Evolutionary conservation across 1,139 yeast species (phyloP).

Genomic region (Trichomonascaceae sp.): DNA sequence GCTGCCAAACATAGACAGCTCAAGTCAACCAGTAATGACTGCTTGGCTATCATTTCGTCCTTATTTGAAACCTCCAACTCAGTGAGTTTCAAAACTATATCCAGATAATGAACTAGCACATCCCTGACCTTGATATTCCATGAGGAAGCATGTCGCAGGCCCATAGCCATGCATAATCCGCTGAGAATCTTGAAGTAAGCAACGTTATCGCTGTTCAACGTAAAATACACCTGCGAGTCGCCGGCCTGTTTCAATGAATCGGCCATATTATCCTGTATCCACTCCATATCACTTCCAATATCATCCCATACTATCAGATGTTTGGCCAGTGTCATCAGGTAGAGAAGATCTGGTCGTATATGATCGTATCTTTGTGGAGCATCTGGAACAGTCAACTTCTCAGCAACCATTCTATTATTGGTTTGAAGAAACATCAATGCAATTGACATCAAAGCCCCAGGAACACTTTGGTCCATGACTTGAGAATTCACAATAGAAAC

Average conservation of each 20-base stretch:
- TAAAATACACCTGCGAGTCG: constrained; percentile 24
- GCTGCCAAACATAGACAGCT: constrained; percentile 57
- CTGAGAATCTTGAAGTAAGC: constrained; percentile 63
- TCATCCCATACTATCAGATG: constrained; percentile 75
- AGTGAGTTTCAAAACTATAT: constrained; percentile 52
- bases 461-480: constrained; percentile 65
- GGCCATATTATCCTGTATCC: constrained; percentile 44
- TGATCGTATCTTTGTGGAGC: constrained; percentile 61
- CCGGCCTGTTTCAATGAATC: constrained; percentile 17
- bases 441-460: constrained; percentile 78
- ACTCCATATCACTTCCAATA: constrained; percentile 46
- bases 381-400: constrained; percentile 57
- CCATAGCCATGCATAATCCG: constrained; percentile 72
- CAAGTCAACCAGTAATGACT: constrained; percentile 52
- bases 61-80: constrained; percentile 42
- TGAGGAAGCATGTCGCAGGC: constrained; percentile 71
- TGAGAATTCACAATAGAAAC: constrained; percentile 61
- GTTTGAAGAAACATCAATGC: constrained; percentile 70
- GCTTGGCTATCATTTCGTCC: constrained; percentile 56
- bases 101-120: constrained; percentile 57
- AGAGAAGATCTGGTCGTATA: constrained; percentile 71
- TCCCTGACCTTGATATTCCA: constrained; percentile 51
- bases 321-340: constrained; percentile 62
- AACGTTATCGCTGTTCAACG: constrained; percentile 56
- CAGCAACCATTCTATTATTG: constrained; percentile 53